These are phyloP conservation scores for Suhomyces panamericanus DNA, from an alignment of 1,139 yeast species.

Conservation along the genomic window DNA sequence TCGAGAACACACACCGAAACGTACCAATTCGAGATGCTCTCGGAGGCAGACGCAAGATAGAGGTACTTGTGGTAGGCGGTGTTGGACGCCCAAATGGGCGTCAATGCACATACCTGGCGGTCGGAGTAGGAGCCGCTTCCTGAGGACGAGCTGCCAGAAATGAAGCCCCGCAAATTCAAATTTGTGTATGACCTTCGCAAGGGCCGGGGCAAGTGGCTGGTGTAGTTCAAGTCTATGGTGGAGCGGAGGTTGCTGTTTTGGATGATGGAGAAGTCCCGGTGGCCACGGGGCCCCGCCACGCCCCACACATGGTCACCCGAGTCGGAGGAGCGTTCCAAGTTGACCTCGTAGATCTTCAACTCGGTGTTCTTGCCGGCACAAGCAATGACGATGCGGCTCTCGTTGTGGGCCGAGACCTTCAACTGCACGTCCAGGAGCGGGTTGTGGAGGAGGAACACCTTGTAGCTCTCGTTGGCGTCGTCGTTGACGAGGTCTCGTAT, in stretches of 20 bases:
- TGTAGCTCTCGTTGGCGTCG: slow-evolving; percentile 35
- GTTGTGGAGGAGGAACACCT: slow-evolving; percentile 30
- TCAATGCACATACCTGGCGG: slow-evolving; percentile 20
- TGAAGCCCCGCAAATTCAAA: slow-evolving; percentile 8
- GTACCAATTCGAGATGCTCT: slow-evolving; percentile 26
- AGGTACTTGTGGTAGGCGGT: slow-evolving; percentile 19
- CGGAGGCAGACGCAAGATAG: slow-evolving; percentile 22
- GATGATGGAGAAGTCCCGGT: slow-evolving; percentile 8
- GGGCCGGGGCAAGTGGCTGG: slow-evolving; percentile 8
- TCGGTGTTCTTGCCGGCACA: slow-evolving; percentile 51
- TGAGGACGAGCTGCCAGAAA: slow-evolving; percentile 1
- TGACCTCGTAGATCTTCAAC: slow-evolving; percentile 31
- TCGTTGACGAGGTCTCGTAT: slow-evolving; percentile 47
- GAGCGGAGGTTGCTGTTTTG: slow-evolving; percentile 12
- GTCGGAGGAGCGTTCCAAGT: slow-evolving; percentile 5
- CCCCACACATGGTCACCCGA: slow-evolving; percentile 6
- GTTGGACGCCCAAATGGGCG: slow-evolving; percentile 25
- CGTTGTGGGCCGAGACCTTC: slow-evolving; percentile 12
- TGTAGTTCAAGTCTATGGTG: slow-evolving; percentile 7
- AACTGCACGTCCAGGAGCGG: slow-evolving; percentile 36
- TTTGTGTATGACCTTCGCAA: slow-evolving; percentile 10
- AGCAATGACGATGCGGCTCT: slow-evolving; percentile 24
- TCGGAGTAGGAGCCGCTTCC: slow-evolving; percentile 14
- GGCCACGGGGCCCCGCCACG: slow-evolving; percentile 6
- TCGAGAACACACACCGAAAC: slow-evolving; percentile 22